Base-by-base conservation (phyloP, 1,284 basidiomycete genomes). In the Heterobasidion annosum region DNA sequence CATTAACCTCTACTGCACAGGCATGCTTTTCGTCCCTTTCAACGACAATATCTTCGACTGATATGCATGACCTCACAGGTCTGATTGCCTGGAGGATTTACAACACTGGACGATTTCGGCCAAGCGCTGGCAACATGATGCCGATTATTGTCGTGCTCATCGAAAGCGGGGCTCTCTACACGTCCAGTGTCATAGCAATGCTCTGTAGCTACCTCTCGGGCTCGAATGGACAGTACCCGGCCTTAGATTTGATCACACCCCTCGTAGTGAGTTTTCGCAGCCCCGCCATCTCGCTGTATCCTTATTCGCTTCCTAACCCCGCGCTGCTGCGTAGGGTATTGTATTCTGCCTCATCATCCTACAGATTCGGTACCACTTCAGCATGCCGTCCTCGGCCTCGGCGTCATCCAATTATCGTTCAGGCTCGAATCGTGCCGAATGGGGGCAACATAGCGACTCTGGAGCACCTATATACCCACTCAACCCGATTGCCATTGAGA, bases 1-100 rank as follows among this genome's bases (percentile, higher is more conserved):
- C n/a, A 50, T 50, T 40, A 50, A 34, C 12, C 34, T 50, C 34
- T 50, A 50, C 34, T 50, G 49, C 34, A 50, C 49, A 15, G 33
- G 49, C 37, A 13, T 13, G 49, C n/a, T n/a, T 49, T 49, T 32
- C 34, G 10, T 12, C 19, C n/a, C 19, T 13, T 32, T 49, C 16
- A 9, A 25, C 25, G 25, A 25, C 3, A 25, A 4, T 25, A 25
- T 25, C 25, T 25, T 25, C 25, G 25, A 4, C 25, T 25, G 3
- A 25, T 25, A 5, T 25, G 3, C 5, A 4, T 25, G 5, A 3
- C 4, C 25, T 25, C 15, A 50, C 16, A 50, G 49, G 16, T 15
- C 25, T 34, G 1, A 50, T 50, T 16, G 10, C 18, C 6, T 16
- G 5, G 34, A 34, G 49, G n/a, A 50, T 50, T 9, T 50, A 19